Evolutionary conservation across 1,139 yeast genomes (phyloP), one percentile per base, ranked within the genome.

Genomic region (Kazachstania sp.): DNA sequence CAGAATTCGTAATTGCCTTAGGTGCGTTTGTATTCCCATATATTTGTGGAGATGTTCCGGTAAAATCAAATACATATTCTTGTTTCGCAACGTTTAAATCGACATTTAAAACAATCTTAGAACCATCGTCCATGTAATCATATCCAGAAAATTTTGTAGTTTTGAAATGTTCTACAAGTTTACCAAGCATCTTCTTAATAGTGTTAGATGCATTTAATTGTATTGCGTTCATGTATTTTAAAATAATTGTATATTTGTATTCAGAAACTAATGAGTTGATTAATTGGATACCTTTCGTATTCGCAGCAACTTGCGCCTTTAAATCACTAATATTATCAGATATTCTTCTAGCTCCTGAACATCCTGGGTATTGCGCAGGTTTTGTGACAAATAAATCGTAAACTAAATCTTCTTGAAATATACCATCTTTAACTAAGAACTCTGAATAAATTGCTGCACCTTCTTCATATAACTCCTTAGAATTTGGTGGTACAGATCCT

Each of bases 1-100:
- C 92, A n/a, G 92, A 83, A 56, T 79, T 77, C 8, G 92, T 78
- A 52, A 86, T 84, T 0, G 95, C 88, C 50, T 73, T 74, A 2
- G 83, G 86, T 1, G 84, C 83, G 56, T 81, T 81, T 57, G 78
- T 64, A 58, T 78, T 78, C 19, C 83, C 82, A 55, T 78, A 78
- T 39, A 77, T 70, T 59, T 81, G 83, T 2, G 75, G 72, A 3
- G 81, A 77, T 1, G 86, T 77, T 2, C 74, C 77, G 2, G 67
- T 63, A 51, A 73, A 73, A 53, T 73, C 77, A 55, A 73, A 71
- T 6, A 65, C 53, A 20, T 73, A 73, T 15, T 61, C 61, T 26
- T 67, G 67, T 6, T 61, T 64, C 40, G 65, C 64, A 43, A 70
- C 60, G 36, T 66, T 62, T 41, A 78, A 69, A 19, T 70, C 70